These are phyloP conservation scores for Begonia loranthoides DNA, from an alignment of 306 rosid species.

Conservation along the genomic window DNA sequence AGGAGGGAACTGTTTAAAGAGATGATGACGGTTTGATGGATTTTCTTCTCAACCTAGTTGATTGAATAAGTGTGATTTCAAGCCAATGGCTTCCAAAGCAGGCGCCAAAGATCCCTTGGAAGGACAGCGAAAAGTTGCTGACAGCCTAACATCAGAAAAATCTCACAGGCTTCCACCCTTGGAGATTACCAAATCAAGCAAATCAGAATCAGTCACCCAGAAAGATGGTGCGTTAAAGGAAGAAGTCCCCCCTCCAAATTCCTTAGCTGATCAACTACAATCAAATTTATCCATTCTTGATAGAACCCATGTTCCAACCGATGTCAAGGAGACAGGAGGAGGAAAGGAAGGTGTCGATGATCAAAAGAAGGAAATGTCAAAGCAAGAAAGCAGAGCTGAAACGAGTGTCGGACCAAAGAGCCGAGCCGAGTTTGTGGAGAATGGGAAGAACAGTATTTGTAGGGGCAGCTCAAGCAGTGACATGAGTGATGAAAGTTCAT, in stretches of 20 bases:
- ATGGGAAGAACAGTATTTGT: conserved; percentile 46
- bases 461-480: conserved; percentile 47
- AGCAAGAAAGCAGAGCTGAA: conserved; percentile 5
- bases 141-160: conserved; percentile 21
- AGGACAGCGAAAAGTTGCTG: conserved; percentile 12
- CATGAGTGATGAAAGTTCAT: conserved; percentile 41
- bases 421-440: conserved; percentile 28
- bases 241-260: conserved; percentile 8
- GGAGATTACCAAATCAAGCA: conserved; percentile 24
- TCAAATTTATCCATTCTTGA: conserved; percentile 15
- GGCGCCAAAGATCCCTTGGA: conserved; percentile 20
- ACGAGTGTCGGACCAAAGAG: conserved; percentile 26
- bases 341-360: not conserved
- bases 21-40: conserved; percentile 21
- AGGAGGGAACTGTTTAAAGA: conserved; percentile 21
- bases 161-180: conserved; percentile 19
- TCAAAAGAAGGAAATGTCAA: conserved; percentile 19
- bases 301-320: conserved; percentile 14
- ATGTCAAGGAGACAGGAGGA: not conserved
- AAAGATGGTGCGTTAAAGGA: conserved; percentile 16
- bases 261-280: conserved; percentile 17
- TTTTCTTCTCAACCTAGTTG: conserved; percentile 11
- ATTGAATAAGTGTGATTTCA: conserved; percentile 9
- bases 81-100: conserved; percentile 24
- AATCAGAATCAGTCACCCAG: conserved; percentile 24